phyloP scores from a whole-genome alignment of 805 yeast species.

The Lachancea dasiensis region DNA sequence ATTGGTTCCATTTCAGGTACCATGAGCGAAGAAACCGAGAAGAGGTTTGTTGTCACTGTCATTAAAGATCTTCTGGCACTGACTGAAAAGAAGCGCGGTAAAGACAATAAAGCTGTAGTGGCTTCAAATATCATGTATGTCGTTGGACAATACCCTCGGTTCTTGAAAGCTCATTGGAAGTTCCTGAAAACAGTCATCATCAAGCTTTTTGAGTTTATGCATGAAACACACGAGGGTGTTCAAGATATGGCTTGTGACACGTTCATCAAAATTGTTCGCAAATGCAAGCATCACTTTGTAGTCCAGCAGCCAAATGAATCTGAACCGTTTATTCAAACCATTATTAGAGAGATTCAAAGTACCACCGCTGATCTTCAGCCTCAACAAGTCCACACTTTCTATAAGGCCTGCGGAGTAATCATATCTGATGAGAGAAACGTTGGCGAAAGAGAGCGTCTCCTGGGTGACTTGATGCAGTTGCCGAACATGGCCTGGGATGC shows the following conservation, averaged over 20 bases:
- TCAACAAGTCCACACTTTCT: slow-evolving; percentile 95
- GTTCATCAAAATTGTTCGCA: slow-evolving; percentile 88
- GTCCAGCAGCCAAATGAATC: slow-evolving; percentile 77
- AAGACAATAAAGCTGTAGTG: slow-evolving; percentile 96
- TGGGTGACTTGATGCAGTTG: slow-evolving; percentile 74
- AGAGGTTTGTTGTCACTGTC: slow-evolving; percentile 85
- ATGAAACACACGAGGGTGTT: slow-evolving; percentile 99
- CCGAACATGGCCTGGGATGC: slow-evolving; percentile 96
- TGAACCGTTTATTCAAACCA: slow-evolving; percentile 88
- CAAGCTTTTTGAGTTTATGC: slow-evolving; percentile 97
- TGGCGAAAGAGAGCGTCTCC: slow-evolving; percentile 62
- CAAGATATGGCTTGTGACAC: slow-evolving; percentile 99
- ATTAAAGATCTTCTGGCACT: slow-evolving; percentile 86
- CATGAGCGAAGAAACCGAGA: slow-evolving; percentile 97
- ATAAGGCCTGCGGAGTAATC: slow-evolving; percentile 94
- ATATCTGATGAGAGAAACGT: slow-evolving; percentile 77
- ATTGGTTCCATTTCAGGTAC: slow-evolving; percentile 98
- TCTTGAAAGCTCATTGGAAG: slow-evolving; percentile 96
- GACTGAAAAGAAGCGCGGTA: slow-evolving; percentile 95
- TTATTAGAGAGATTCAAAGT: slow-evolving; percentile 71
- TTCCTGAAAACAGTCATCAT: slow-evolving; percentile 92
- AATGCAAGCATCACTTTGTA: slow-evolving; percentile 94
- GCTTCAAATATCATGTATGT: slow-evolving; percentile 99
- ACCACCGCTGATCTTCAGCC: slow-evolving; percentile 93
- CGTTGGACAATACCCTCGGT: slow-evolving; percentile 98